Evolutionary conservation across 257 asterid species (phyloP), one percentile per base, ranked within the genome.

Genomic region (Jacaranda copaia): DNA sequence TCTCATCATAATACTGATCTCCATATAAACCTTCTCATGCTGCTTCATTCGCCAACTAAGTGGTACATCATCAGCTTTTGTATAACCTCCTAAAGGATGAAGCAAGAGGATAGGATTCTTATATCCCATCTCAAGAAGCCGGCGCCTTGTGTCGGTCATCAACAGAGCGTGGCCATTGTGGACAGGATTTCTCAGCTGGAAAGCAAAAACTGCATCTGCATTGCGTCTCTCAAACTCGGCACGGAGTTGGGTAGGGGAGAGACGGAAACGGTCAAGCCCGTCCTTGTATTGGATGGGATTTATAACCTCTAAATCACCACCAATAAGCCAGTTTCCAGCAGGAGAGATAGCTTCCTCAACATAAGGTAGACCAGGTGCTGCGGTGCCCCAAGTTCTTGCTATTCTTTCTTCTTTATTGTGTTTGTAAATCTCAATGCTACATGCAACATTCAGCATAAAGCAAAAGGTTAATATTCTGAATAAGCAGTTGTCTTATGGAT

Each of bases 31-130:
- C 93, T 87, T 90, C 81, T 87, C 92, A 18, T 90, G 96, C 66
- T 90, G 96, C 83, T 85, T 87, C 93, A 90, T 90, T 56, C 96
- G 86, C 90, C 90, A 87, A 79, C 79, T 79, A 48, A 90, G 90
- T 5, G 93, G 96, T 60, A 90, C 93, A 79, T 90, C 96, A 75
- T 90, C 96, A 8, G 96, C 96, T 68, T 90, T 90, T 8, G 93
- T 88, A 70, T 82, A 87, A 46, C 96, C 96, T 25, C 96, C 96
- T 36, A 90, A 79, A 13, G 96, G 96, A 77, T 90, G 89, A 70
- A 90, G 96, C 88, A 90, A 81, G 49, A 90, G 88, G 40, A 90
- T 66, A 14, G 96, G 96, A 73, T 90, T 90, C 80, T 88, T 77
- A 67, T 88, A 90, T 10, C 96, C 96, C 93, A 90, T 88, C 68